phyloP scores from a whole-genome alignment of 192 early-diverging fungal genomes.

The Coemansia sp. region DNA sequence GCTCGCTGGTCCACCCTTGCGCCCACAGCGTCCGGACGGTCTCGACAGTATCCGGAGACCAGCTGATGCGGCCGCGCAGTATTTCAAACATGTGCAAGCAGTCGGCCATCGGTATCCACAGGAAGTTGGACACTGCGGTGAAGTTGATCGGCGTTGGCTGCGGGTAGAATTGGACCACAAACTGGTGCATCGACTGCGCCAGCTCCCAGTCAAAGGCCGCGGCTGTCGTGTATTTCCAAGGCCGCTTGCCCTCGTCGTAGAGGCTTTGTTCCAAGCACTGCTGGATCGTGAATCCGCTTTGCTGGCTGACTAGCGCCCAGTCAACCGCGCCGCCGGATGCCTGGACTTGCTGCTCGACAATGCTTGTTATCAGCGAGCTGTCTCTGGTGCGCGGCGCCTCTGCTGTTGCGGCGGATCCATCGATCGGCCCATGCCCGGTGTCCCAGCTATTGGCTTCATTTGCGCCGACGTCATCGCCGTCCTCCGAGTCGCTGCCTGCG shows the following conservation, averaged over 20 bases:
- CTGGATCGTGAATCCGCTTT: conserved; percentile 10
- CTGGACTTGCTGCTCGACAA: conserved; percentile 7
- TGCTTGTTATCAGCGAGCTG: conserved; percentile 6
- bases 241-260: conserved; percentile 15
- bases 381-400: conserved; percentile 5
- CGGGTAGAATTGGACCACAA: conserved; percentile 29
- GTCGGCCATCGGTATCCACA: conserved; percentile 24
- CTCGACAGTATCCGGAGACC: conserved; percentile 10
- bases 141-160: conserved; percentile 30
- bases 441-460: conserved; percentile 21
- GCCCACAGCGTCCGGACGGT: conserved; percentile 9
- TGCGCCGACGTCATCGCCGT: background rate
- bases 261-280: conserved; percentile 29
- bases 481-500: background rate
- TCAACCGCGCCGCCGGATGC: conserved; percentile 17
- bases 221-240: conserved; percentile 19
- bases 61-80: conserved; percentile 29
- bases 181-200: conserved; percentile 19
- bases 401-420: background rate
- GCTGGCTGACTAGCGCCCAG: conserved; percentile 20
- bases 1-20: conserved; percentile 13
- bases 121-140: conserved; percentile 36
- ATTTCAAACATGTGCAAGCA: conserved; percentile 32
- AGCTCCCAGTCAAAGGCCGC: conserved; percentile 19
- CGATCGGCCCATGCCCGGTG: conserved; percentile 22